Evolutionary conservation across 129 eudicot genomes (phyloP), one percentile per base, ranked within the genome.

Genomic region (Oenanthe sinensis): DNA sequence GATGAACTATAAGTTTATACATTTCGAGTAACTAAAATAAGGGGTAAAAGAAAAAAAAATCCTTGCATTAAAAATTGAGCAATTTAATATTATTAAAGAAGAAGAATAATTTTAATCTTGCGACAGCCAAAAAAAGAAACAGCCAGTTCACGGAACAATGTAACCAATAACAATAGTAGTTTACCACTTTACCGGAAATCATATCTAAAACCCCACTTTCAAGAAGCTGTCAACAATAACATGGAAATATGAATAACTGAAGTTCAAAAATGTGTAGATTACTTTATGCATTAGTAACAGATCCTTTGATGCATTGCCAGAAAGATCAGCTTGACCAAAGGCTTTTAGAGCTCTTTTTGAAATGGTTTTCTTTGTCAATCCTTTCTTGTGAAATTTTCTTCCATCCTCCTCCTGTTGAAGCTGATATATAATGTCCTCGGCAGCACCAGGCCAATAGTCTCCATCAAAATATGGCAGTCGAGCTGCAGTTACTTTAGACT

Each of bases 371-470:
- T 91, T 91, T 11, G 79, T 81, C 3, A 79, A 67, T 54, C 98
- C 98, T 84, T 88, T 91, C 84, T 90, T 91, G 65, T 82, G 79
- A 71, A 68, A 91, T 80, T 92, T 91, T 81, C 87, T 87, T 40
- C 93, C 97, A 68, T 91, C 96, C 45, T 91, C 97, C 78, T 91
- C 98, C 85, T 91, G 96, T 49, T 88, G 89, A 75, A 94, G 83
- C 85, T 90, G 93, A 83, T 81, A 79, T 55, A 94, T 87, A 75
- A 91, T 91, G 83, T 94, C 98, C 88, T 94, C 98, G 0, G 98
- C 98, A 60, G 98, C 98, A 80, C 97, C 98, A 44, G 98, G 98
- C 97, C 97, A 94, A 83, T 91, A 94, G 72, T 94, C 98, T 19
- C 98, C 98, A 80, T 94, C 98, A 80, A 94, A 94, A 79, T 94